Base-by-base conservation (phyloP, 768 basidiomycete species). In the Hygrocybe coccinea region DNA sequence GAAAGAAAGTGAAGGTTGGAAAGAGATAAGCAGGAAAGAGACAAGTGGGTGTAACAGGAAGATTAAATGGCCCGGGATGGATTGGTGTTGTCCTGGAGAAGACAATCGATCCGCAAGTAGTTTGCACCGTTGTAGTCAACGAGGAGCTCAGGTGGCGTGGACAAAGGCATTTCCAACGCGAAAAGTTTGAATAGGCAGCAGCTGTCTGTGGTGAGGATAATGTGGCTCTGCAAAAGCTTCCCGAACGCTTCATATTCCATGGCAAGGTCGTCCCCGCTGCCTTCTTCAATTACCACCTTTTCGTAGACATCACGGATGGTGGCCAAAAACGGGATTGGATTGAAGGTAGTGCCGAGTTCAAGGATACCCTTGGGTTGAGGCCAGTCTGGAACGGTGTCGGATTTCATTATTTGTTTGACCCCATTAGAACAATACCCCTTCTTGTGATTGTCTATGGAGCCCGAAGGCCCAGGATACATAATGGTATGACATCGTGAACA, bases 291-390 rank as follows among this genome's bases (percentile, higher is more conserved):
- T 21, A 25, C 46, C 34, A 51, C 37, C 50, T 51, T 33, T 19
- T 51, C 50, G 12, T 51, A 51, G 34, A 51, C 50, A 51, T 51
- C 29, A 21, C 50, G 50, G 37, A 51, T 21, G 19, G 50, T 35
- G 6, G 50, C 24, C 34, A 51, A 33, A 33, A 51, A 51, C 22
- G 10, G 6, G 50, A 36, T 33, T 19, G 37, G 50, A n/a, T 21
- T 35, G 50, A 51, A 51, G 10, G n/a, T 35, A 7, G 50, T 51
- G 17, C 50, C 50, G 19, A 7, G 10, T 11, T 51, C 14, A 33
- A 36, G 36, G 34, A 51, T 51, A 15, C 37, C 34, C 17, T n/a
- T 22, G n/a, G 37, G 34, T 21, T 51, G 34, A 6, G 19, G 50
- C 33, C 37, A 51, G 17, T 51, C 37, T 17, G 29, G 33, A 12